These are phyloP conservation scores for Heliosperma pusillum DNA, from an alignment of 148 eudicot species.

Conservation along the genomic window DNA sequence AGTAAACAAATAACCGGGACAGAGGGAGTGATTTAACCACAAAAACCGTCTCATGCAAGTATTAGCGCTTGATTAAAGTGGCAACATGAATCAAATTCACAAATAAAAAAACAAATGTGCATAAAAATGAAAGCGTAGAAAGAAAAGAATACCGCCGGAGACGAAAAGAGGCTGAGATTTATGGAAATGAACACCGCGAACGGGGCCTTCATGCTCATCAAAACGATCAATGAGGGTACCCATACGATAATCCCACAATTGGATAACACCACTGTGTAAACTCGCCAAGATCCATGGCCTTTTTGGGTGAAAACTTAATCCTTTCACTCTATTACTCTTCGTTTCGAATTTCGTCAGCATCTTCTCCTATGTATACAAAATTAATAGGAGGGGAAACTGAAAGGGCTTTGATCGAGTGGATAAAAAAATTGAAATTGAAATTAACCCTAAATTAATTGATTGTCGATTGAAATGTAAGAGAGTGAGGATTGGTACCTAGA, in stretches of 20 bases:
- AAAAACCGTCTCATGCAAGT: no score
- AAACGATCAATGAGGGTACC: conserved; percentile 73
- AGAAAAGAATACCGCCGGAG: conserved; percentile 51
- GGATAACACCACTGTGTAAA: conserved; percentile 72
- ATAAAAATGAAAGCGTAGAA: neutral
- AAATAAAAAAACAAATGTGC: neutral
- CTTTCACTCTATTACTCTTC: conserved; percentile 77
- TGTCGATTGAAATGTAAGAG: neutral
- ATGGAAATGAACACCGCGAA: conserved; percentile 68
- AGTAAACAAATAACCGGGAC: no score
- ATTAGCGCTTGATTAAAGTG: neutral
- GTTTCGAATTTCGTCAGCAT: conserved; percentile 85
- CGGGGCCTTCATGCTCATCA: conserved; percentile 72
- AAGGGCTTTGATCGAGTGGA: neutral
- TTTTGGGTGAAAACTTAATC: conserved; percentile 63
- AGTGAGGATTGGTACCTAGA: conserved; percentile 12
- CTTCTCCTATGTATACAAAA: neutral
- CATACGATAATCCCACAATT: conserved; percentile 77
- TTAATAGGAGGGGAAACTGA: no score
- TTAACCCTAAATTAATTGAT: conserved; percentile 5
- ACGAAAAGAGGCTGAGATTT: conserved; percentile 71
- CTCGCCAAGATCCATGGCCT: conserved; percentile 79
- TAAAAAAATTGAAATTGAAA: neutral
- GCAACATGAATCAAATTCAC: neutral
- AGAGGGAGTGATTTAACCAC: no score